Percentiles rank a stretch among this genome's conserved stretches.
phyloP scores from a whole-genome alignment of 768 basidiomycete species.

The Piloderma croceum region DNA sequence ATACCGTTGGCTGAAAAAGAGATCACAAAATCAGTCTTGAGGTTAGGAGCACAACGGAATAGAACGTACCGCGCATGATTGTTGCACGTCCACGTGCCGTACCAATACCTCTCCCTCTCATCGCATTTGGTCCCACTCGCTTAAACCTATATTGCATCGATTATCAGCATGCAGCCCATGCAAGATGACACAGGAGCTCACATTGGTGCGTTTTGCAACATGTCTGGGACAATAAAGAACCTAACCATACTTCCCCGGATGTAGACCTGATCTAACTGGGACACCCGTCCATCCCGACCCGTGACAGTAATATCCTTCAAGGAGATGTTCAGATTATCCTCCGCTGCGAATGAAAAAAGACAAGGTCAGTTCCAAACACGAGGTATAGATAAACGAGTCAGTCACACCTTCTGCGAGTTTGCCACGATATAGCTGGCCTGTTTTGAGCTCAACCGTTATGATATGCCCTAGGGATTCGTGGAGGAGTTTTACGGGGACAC shows the following conservation, averaged over 20 bases:
- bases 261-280: conserved; percentile 98
- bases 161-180: conserved; percentile 2
- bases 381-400: conserved; percentile 3
- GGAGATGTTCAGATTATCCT: conserved; percentile 97
- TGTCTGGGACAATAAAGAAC: conserved; percentile 99
- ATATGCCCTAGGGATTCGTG: conserved; percentile 96
- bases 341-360: conserved; percentile 52
- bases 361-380: background rate
- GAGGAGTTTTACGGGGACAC: conserved; percentile 93
- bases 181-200: conserved; percentile 36
- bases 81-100: conserved; percentile 98
- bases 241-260: conserved; percentile 97
- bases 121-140: conserved; percentile 94
- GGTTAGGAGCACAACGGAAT: conserved; percentile 2
- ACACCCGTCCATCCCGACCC: conserved; percentile 94
- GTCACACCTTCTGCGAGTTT: conserved; percentile 90
- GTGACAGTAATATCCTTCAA: conserved; percentile 96
- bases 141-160: conserved; percentile 74
- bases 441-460: conserved; percentile 97
- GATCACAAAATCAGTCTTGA: conserved; percentile 15
- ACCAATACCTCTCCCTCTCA: conserved; percentile 98
- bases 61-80: conserved; percentile 86
- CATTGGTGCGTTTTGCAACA: conserved; percentile 99
- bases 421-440: conserved; percentile 93
- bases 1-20: conserved; percentile 67